phyloP scores from a whole-genome alignment of 164 flowering plant genomes.

The Magnolia kwangsiensis region DNA sequence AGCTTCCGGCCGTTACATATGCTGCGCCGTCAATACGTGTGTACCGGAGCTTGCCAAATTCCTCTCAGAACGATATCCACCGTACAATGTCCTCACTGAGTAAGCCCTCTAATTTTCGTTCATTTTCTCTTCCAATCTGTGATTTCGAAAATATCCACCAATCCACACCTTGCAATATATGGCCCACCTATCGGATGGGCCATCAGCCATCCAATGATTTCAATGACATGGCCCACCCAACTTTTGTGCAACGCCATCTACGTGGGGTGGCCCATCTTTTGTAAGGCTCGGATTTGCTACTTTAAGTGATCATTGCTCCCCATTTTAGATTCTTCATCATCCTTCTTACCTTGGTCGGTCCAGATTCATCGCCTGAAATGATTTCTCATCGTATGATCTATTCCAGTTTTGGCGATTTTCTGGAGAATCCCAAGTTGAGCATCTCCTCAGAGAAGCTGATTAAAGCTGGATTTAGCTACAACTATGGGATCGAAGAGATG shows the following conservation, averaged over 20 bases:
- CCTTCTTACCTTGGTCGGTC: too few species aligned
- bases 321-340: too few species aligned
- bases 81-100: slow-evolving; percentile 49
- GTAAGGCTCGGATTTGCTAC: too few species aligned
- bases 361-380: too few species aligned
- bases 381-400: not conserved
- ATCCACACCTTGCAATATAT: not conserved
- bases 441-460: slow-evolving; percentile 61
- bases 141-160: not conserved
- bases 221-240: too few species aligned
- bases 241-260: too few species aligned
- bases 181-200: too few species aligned
- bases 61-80: slow-evolving; percentile 56
- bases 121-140: too few species aligned
- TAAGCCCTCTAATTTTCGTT: not conserved
- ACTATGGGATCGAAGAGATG: slow-evolving; percentile 59
- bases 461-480: slow-evolving; percentile 70
- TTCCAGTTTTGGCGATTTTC: slow-evolving; percentile 68
- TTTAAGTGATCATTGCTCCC: too few species aligned
- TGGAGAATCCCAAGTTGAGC: slow-evolving; percentile 51
- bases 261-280: too few species aligned
- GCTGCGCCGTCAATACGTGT: slow-evolving; percentile 49
- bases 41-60: slow-evolving; percentile 66
- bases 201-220: too few species aligned
- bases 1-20: slow-evolving; percentile 74